These are phyloP conservation scores for Musa itinerans DNA, from an alignment of 176 grass and related monocot species.

Conservation along the genomic window DNA sequence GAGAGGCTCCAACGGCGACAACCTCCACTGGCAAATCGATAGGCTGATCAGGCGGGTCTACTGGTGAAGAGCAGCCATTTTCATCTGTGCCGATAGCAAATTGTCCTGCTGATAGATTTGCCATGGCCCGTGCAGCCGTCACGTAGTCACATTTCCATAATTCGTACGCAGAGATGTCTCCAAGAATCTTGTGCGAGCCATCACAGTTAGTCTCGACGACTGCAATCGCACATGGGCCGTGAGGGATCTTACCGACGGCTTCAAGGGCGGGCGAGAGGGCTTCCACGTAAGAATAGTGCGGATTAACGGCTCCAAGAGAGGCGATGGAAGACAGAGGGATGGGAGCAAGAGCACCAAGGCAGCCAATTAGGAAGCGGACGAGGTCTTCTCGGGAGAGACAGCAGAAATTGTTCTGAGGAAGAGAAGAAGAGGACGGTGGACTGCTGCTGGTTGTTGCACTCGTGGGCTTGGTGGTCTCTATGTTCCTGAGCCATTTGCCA, in stretches of 20 bases:
- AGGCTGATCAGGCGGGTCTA: slow-evolving; percentile 14
- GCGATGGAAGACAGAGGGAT: slow-evolving; percentile 44
- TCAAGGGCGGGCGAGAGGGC: slow-evolving; percentile 56
- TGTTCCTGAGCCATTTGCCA: slow-evolving; percentile 29
- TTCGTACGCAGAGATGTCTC: slow-evolving; percentile 90
- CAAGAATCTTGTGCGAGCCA: slow-evolving; percentile 61
- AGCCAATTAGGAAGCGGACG: slow-evolving; percentile 53
- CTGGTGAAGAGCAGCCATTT: slow-evolving; percentile 23
- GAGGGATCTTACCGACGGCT: slow-evolving; percentile 50
- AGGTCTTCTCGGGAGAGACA: slow-evolving; percentile 50
- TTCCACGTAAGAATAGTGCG: slow-evolving; percentile 41
- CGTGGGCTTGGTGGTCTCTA: slow-evolving; percentile 12
- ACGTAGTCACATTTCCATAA: slow-evolving; percentile 90
- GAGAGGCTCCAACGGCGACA: slow-evolving; percentile 23
- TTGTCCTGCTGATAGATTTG: slow-evolving; percentile 68
- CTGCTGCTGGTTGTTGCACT: background rate
- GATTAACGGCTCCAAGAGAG: slow-evolving; percentile 49
- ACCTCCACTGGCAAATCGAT: slow-evolving; percentile 28
- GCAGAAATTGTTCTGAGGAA: slow-evolving; percentile 37
- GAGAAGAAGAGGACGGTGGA: slow-evolving; percentile 3
- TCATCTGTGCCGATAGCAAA: slow-evolving; percentile 70
- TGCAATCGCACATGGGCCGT: slow-evolving; percentile 60
- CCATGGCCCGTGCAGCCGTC: slow-evolving; percentile 66
- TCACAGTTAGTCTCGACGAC: slow-evolving; percentile 50
- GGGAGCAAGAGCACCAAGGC: slow-evolving; percentile 49